phyloP scores from a whole-genome alignment of 805 yeast species.

The Starmerella potacharoeniae region DNA sequence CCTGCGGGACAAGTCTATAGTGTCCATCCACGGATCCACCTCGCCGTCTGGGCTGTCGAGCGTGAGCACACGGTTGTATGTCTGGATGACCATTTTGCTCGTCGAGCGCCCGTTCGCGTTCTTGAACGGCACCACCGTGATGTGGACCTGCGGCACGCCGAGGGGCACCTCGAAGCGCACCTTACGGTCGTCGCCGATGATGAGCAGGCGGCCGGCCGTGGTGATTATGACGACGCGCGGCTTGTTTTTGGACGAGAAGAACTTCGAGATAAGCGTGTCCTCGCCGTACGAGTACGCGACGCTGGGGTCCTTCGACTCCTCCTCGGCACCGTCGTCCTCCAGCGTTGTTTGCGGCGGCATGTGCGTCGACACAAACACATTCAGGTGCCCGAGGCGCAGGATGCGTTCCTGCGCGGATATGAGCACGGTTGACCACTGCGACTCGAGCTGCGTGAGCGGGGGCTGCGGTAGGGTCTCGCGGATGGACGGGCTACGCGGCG shows the following conservation, averaged over 20 bases:
- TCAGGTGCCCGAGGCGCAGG: conserved; percentile 35
- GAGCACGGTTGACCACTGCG: conserved; percentile 38
- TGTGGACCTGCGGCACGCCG: conserved; percentile 27
- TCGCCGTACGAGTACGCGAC: conserved; percentile 17
- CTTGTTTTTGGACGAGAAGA: conserved; percentile 25
- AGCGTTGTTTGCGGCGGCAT: conserved; percentile 14
- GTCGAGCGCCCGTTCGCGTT: conserved; percentile 12
- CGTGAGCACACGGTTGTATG: conserved; percentile 27
- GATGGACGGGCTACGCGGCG: conserved; percentile 1
- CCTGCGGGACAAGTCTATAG: conserved; percentile 25
- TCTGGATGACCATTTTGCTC: conserved; percentile 27
- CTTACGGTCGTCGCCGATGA: conserved; percentile 27
- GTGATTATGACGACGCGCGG: conserved; percentile 29
- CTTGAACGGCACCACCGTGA: conserved; percentile 28
- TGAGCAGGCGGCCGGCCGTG: conserved; percentile 27
- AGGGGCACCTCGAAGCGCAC: conserved; percentile 27
- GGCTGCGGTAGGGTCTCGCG: conserved; percentile 22
- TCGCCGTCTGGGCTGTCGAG: conserved; percentile 27
- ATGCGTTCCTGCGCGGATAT: conserved; percentile 39
- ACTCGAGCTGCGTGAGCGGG: conserved; percentile 37
- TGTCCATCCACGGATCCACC: conserved; percentile 28
- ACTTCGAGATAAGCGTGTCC: conserved; percentile 23
- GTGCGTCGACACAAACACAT: conserved; percentile 21
- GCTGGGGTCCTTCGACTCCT: conserved; percentile 12
- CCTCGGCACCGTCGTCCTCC: background rate